Evolutionary conservation across 2,329 filamentous ascomycete genomes (phyloP), one percentile per base, ranked within the genome.

Genomic region (Fusarium buharicum): DNA sequence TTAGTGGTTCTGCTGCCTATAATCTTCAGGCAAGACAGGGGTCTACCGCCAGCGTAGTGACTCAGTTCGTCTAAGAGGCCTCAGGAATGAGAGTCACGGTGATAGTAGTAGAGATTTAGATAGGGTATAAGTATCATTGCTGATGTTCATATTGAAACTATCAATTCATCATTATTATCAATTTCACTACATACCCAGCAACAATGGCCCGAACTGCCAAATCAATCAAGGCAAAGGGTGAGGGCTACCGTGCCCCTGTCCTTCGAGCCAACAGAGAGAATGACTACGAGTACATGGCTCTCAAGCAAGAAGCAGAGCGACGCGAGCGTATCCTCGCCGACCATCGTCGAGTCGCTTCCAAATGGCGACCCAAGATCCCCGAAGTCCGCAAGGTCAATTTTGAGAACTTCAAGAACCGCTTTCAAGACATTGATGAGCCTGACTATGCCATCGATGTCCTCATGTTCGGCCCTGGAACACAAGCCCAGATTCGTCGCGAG

Each of bases 371-470:
- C 52, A 78, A 78, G 74, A 74, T 81, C 17, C 75, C 76, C 1
- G 71, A 74, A 22, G 74, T 77, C n/a, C 72, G 76, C 44, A 77
- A 73, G 56, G 73, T 77, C 50, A 76, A 77, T 66, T 79, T 79
- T 50, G 77, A 79, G 59, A 73, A 76, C 62, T 80, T 78, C 70
- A 80, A 79, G 66, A 80, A 80, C 58, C 71, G 75, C 48, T 78
- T 76, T 58, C 67, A 75, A 12, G 69, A 69, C 11, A 40, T 74
- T 12, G 69, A 76, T 1, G 69, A 77, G 55, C 73, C 68, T 20
- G 71, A 75, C n/a, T 75, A 78, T 51, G 75, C 75, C 30, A 70
- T 80, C 17, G 78, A 80, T 2, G 77, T 78, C 14, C 71, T 80
- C 6, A 70, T 78, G 68, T 70, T 63, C 7, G 74, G 74, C 0